These are phyloP conservation scores for Cyberlindnera mrakii DNA, from an alignment of 805 yeast genomes.

Conservation along the genomic window DNA sequence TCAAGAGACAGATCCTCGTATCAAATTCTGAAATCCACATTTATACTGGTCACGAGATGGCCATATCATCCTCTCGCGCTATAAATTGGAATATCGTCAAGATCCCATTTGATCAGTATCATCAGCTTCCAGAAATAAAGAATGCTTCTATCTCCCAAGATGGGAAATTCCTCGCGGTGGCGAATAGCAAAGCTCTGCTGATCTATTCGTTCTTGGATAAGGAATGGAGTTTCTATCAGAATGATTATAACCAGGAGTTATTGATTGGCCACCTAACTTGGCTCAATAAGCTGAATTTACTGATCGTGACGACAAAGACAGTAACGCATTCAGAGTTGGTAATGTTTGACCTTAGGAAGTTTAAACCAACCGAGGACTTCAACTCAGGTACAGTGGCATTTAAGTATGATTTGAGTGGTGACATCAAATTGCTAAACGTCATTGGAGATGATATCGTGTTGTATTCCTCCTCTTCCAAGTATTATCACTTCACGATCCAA, in stretches of 20 bases:
- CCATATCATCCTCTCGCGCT: conserved; percentile 5
- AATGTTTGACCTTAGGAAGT: conserved; percentile 20
- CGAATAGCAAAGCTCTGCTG: conserved; percentile 15
- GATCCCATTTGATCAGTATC: conserved; percentile 18
- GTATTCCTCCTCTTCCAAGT: conserved; percentile 11
- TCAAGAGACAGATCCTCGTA: conserved; percentile 20
- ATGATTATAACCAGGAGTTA: conserved; percentile 21
- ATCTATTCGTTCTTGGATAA: conserved; percentile 17
- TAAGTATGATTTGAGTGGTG: conserved; percentile 23
- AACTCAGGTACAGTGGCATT: conserved; percentile 22
- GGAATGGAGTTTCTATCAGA: conserved; percentile 24
- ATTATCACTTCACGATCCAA: conserved; percentile 20
- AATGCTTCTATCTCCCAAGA: conserved; percentile 20
- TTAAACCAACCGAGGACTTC: conserved; percentile 12
- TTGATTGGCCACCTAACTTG: conserved; percentile 15
- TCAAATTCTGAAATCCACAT: conserved; percentile 18
- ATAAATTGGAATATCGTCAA: conserved; percentile 19
- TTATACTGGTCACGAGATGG: conserved; percentile 23
- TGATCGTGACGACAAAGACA: conserved; percentile 17
- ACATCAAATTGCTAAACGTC: conserved; percentile 16
- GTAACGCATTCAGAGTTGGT: conserved; percentile 17
- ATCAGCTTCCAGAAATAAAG: conserved; percentile 15
- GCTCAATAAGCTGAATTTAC: conserved; percentile 13
- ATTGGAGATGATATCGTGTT: conserved; percentile 19
- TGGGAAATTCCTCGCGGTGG: conserved; percentile 19